Conservation (phyloP, 176 grass and related monocot genomes). For the Eragrostis nindensis region DNA sequence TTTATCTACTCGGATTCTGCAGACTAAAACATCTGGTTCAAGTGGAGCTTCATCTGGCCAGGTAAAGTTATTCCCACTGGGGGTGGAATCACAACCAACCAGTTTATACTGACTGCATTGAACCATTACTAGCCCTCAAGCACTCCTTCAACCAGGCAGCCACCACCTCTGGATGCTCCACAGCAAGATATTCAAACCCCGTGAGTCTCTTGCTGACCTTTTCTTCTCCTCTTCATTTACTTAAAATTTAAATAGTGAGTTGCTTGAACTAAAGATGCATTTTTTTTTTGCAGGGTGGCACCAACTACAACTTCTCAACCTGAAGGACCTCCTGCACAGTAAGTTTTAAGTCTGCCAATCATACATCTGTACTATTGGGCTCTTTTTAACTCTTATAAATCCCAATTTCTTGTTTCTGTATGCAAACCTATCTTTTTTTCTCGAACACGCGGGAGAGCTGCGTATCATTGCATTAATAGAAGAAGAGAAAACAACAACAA, state of each 20-base stretch:
- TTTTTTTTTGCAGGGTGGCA: conserved; percentile 48
- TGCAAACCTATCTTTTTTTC: no score
- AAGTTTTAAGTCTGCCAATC: conserved; percentile 32
- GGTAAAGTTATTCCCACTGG: conserved; percentile 49
- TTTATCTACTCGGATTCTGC: conserved; percentile 23
- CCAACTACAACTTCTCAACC: conserved; percentile 46
- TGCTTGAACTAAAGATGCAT: conserved; percentile 14
- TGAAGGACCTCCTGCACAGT: conserved; percentile 57
- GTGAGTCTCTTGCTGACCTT: conserved; percentile 50
- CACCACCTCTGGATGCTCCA: conserved; percentile 53
- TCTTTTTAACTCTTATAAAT: conserved; percentile 20
- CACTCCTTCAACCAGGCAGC: conserved; percentile 52
- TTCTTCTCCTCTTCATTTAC: conserved; percentile 19
- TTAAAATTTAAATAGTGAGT: background rate
- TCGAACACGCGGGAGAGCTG: no score
- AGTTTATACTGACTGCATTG: conserved; percentile 42
- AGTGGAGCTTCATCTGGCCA: conserved; percentile 75
- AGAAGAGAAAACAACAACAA: no score
- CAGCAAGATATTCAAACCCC: conserved; percentile 48
- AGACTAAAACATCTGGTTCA: conserved; percentile 77
- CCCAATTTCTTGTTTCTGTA: conserved; percentile 21
- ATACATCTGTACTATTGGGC: conserved; percentile 3
- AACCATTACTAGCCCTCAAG: conserved; percentile 57
- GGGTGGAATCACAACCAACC: background rate
- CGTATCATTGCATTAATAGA: no score